Evolutionary conservation across 148 eudicot genomes (phyloP).

Genomic region (Rhododendron mucronatum): DNA sequence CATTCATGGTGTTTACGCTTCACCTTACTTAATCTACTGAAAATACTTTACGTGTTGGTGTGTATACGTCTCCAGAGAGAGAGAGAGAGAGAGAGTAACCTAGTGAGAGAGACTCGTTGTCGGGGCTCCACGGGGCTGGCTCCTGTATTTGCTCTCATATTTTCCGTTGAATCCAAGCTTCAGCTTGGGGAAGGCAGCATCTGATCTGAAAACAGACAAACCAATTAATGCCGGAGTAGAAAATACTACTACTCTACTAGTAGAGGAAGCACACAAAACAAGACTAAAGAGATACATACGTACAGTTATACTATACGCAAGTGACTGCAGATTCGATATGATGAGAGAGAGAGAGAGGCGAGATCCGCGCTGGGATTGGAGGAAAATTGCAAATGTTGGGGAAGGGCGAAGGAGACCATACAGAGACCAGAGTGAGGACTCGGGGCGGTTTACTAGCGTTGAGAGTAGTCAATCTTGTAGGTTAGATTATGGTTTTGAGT

Average conservation of each 20-base stretch:
- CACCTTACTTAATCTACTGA: not conserved
- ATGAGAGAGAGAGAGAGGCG: not conserved
- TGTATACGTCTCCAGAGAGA: not conserved
- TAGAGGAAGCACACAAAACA: not conserved
- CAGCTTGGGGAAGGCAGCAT: slow-evolving; percentile 10
- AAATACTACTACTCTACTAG: not conserved
- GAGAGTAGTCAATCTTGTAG: not conserved
- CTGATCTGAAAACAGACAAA: slow-evolving; percentile 16
- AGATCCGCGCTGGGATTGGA: not conserved
- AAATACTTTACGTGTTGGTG: not conserved
- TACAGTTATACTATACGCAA: not conserved
- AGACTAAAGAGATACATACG: not conserved
- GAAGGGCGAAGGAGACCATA: not conserved
- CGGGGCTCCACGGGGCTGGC: slow-evolving; percentile 49
- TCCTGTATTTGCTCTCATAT: slow-evolving; percentile 49
- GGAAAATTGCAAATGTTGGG: not conserved
- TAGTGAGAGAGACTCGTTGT: slow-evolving; percentile 54
- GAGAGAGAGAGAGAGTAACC: slow-evolving; percentile 26
- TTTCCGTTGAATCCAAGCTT: not conserved
- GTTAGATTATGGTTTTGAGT: not conserved
- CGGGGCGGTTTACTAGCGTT: not conserved
- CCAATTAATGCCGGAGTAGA: not conserved
- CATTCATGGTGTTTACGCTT: not conserved
- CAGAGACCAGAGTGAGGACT: not conserved
- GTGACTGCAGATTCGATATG: not conserved